phyloP scores from a whole-genome alignment of 768 basidiomycete genomes.

The Mycena filopes region DNA sequence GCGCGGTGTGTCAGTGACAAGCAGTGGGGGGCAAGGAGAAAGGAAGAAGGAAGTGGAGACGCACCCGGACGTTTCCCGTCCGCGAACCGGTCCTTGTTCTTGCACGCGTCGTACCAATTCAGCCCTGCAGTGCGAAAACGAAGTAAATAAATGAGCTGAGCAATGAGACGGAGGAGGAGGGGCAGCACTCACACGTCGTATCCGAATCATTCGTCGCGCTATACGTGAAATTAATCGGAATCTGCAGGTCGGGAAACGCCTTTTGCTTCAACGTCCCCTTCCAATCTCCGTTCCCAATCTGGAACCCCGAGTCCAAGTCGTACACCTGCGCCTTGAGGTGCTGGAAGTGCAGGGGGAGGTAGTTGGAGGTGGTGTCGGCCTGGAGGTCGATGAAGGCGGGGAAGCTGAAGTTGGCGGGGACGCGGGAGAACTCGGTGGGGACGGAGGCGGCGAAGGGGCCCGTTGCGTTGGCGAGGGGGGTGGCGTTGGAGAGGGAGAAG shows the following conservation, averaged over 20 bases:
- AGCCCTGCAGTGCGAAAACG: no score
- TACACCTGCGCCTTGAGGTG: conserved; percentile 74
- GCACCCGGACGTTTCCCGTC: conserved; percentile 69
- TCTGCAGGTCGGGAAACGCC: conserved; percentile 65
- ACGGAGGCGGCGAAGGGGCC: conserved; percentile 67
- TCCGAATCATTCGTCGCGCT: conserved; percentile 82
- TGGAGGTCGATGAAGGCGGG: conserved; percentile 79
- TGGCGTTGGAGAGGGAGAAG: conserved; percentile 67
- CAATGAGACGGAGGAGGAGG: conserved; percentile 8
- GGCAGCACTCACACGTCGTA: conserved; percentile 72
- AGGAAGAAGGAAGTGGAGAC: conserved; percentile 43
- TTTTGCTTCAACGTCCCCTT: conserved; percentile 74
- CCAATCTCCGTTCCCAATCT: conserved; percentile 76
- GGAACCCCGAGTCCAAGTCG: conserved; percentile 71
- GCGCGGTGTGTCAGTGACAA: neutral
- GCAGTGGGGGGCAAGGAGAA: conserved; percentile 8
- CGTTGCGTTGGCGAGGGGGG: conserved; percentile 70
- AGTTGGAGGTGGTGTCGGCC: conserved; percentile 79
- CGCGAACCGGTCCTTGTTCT: conserved; percentile 61
- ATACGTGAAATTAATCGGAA: conserved; percentile 90
- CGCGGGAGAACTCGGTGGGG: conserved; percentile 72
- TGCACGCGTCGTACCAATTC: conserved; percentile 83
- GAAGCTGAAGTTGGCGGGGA: conserved; percentile 93
- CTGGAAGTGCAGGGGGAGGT: conserved; percentile 80
- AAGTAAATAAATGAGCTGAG: no score